Conservation (phyloP, 2,329 filamentous ascomycete genomes). For the Sclerotinia nivalis region DNA sequence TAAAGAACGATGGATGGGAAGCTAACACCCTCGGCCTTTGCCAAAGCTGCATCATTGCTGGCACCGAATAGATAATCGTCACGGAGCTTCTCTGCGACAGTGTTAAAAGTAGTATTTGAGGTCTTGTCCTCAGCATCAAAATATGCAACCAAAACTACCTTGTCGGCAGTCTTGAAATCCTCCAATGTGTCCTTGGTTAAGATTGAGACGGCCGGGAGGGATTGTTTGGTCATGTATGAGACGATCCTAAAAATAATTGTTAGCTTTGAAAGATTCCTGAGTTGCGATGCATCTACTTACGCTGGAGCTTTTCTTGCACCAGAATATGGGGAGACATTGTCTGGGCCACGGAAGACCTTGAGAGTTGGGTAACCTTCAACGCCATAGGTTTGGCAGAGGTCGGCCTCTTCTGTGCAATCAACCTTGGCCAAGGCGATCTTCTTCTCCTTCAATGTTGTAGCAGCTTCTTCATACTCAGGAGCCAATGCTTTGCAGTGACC, state of each 20-base stretch:
- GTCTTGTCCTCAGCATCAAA: slow-evolving; percentile 77
- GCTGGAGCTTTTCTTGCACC: slow-evolving; percentile 85
- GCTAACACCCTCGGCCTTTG: slow-evolving; percentile 86
- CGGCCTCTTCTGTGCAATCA: slow-evolving; percentile 92
- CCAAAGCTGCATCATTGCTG: slow-evolving; percentile 77
- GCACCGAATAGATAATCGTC: slow-evolving; percentile 93
- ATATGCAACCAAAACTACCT: slow-evolving; percentile 92
- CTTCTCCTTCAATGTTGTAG: slow-evolving; percentile 83
- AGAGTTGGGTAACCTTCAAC: slow-evolving; percentile 98
- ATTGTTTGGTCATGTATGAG: slow-evolving; percentile 98
- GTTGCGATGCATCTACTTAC: slow-evolving; percentile 47
- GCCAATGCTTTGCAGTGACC: slow-evolving; percentile 98
- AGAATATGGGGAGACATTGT: slow-evolving; percentile 78
- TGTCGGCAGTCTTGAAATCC: slow-evolving; percentile 97
- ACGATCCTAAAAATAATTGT: slow-evolving; percentile 52
- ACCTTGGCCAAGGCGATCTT: slow-evolving; percentile 82
- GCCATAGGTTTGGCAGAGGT: slow-evolving; percentile 85
- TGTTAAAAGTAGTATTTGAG: slow-evolving; percentile 80
- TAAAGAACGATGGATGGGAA: slow-evolving; percentile 88
- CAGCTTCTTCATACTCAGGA: slow-evolving; percentile 86
- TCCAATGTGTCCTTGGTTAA: slow-evolving; percentile 81
- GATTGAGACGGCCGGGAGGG: slow-evolving; percentile 84
- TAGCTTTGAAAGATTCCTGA: slow-evolving; percentile 8
- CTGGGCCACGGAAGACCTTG: slow-evolving; percentile 94
- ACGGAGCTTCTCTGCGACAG: slow-evolving; percentile 70